Base-by-base conservation (phyloP, 768 basidiomycete species). In the Lactarius tabidus region DNA sequence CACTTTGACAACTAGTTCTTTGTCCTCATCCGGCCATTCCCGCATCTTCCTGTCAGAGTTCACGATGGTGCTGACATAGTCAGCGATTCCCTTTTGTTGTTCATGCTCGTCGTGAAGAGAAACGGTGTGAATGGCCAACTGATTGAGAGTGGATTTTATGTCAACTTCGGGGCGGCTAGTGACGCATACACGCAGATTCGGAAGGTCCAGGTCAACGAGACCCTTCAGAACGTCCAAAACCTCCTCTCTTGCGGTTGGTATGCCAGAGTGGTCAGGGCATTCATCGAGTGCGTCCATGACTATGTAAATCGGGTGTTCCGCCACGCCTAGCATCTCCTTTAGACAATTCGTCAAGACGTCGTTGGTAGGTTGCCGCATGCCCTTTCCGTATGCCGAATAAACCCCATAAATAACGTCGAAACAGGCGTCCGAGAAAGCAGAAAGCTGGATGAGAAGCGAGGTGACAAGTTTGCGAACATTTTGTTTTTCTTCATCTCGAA, bases 121-220 rank as follows among this genome's bases (percentile, higher is more conserved):
- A 35, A 59, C n/a, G 12, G 31, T 18, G 41, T 36, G 6, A n/a
- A 33, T 33, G n/a, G 58, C 36, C 31, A 59, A 33, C 2, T 28
- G 29, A 29, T 59, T 14, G 3, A 48, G 33, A 35, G 26, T 43
- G n/a, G n/a, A 18, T n/a, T 29, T 26, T 31, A 59, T 59, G 20
- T 59, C 58, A 8, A 31, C 43, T 31, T 59, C 58, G 2, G 58
- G 58, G 2, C 58, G 43, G 31, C 29, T 48, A 33, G 58, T 59
- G 6, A 35, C 31, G 31, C 29, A 59, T 6, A 59, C 2, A 43
- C 43, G 58, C 15, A 59, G 29, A 33, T 51, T 26, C 8, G 41
- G 45, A 17, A 59, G 28, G 20, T 51, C 31, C 4, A 23, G n/a
- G 2, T 29, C 31, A 29, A 59, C 43, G 6, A 59, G 41, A 10